These are phyloP conservation scores for Sphaerulina vaccinii DNA, from an alignment of 2,329 filamentous ascomycete genomes.

Conservation along the genomic window DNA sequence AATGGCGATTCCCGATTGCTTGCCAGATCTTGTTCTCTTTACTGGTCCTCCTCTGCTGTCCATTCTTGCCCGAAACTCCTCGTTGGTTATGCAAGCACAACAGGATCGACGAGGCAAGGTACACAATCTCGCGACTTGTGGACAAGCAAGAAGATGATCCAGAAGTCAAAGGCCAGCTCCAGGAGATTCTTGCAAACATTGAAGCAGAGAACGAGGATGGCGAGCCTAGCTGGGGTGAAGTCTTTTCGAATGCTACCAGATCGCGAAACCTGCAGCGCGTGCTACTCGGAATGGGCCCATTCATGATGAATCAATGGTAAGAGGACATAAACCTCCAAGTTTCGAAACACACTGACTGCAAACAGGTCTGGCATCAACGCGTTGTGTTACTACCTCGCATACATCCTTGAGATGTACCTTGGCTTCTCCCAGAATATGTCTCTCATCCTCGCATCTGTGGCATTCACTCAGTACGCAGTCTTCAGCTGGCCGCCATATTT, in stretches of 20 bases:
- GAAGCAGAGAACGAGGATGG: conserved; percentile 33
- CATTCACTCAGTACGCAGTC: conserved; percentile 36
- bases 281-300: conserved; percentile 41
- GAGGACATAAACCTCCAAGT: conserved; percentile 6
- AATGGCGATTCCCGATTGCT: conserved; percentile 35
- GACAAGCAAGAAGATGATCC: conserved; percentile 35
- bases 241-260: conserved; percentile 40
- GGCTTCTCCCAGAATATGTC: conserved; percentile 32
- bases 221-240: conserved; percentile 39
- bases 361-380: conserved; percentile 27
- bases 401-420: conserved; percentile 34
- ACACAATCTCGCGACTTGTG: conserved; percentile 35
- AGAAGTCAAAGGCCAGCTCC: conserved; percentile 39
- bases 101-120: conserved; percentile 29
- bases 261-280: conserved; percentile 39
- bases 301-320: conserved; percentile 35
- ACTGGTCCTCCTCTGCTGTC: conserved; percentile 31
- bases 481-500: conserved; percentile 37
- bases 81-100: conserved; percentile 35
- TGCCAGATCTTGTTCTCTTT: conserved; percentile 34
- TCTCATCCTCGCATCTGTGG: conserved; percentile 34
- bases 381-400: conserved; percentile 34
- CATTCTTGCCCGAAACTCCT: conserved; percentile 33
- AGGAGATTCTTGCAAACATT: conserved; percentile 39
- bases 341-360: background rate